Conservation (phyloP, 2,329 filamentous ascomycete species). For the Alternaria gaisen region DNA sequence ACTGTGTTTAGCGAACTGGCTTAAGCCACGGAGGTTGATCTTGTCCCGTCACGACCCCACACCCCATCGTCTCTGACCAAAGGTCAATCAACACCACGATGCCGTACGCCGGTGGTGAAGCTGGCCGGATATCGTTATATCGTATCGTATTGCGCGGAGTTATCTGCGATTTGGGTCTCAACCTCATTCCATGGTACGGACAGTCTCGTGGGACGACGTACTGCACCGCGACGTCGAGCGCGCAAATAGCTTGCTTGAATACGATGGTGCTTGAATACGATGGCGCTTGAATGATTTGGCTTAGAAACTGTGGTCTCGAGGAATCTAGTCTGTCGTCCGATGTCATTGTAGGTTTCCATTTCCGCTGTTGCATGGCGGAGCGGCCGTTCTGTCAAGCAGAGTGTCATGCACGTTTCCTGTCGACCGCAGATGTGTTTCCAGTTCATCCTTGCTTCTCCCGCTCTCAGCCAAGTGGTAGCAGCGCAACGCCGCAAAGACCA, state of each 20-base stretch:
- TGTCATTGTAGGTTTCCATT: conserved; percentile 1
- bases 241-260: conserved; percentile 1
- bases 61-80: background rate
- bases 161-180: background rate
- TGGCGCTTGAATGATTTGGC: conserved; percentile 1
- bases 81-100: conserved; percentile 4
- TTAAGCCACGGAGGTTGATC: conserved; percentile 2
- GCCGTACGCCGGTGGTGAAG: conserved; percentile 2
- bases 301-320: background rate
- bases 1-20: background rate
- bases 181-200: background rate
- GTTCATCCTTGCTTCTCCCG: background rate
- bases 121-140: background rate
- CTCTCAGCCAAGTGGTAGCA: conserved; percentile 4
- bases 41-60: background rate
- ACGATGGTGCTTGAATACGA: conserved; percentile 4
- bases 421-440: conserved; percentile 11
- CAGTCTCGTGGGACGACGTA: background rate
- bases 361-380: background rate
- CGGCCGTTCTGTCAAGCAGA: conserved; percentile 12
- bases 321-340: conserved; percentile 3
- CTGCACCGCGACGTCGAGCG: conserved; percentile 2
- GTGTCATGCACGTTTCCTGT: conserved; percentile 13
- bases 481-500: conserved; percentile 1
- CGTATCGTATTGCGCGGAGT: background rate